Conservation (phyloP, 345 rosid species). For the Dovyalis caffra region DNA sequence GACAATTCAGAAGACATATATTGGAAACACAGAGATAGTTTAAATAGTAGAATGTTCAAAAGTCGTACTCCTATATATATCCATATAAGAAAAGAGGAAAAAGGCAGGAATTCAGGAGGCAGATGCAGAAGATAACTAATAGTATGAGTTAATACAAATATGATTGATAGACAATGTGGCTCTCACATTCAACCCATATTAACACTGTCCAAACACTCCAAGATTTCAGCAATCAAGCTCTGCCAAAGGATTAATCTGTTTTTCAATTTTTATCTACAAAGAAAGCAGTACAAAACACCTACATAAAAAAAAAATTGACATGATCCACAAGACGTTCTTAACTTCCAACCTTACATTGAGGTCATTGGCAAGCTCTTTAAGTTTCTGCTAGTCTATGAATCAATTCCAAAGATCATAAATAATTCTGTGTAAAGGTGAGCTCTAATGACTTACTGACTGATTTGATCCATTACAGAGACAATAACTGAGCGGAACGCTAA, state of each 20-base stretch:
- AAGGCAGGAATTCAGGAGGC: background rate
- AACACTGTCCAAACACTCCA: background rate
- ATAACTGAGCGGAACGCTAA: constrained; percentile 78
- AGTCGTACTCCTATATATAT: background rate
- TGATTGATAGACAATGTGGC: background rate
- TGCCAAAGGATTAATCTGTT: background rate
- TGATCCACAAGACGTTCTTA: background rate
- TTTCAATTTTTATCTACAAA: background rate
- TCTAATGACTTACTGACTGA: constrained; percentile 61
- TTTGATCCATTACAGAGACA: constrained; percentile 83
- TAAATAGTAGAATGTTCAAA: background rate
- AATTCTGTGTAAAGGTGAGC: constrained; percentile 5
- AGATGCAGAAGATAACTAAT: too few relatives aligned
- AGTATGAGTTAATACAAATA: too few relatives aligned
- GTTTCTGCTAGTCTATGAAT: background rate
- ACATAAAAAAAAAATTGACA: background rate
- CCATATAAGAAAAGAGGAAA: background rate
- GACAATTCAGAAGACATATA: too few relatives aligned
- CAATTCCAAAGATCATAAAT: constrained; percentile 1
- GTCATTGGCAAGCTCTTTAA: constrained; percentile 1
- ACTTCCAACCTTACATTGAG: background rate
- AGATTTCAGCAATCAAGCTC: background rate
- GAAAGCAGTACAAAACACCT: background rate
- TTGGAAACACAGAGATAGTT: too few relatives aligned
- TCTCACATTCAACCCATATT: background rate